phyloP scores from a whole-genome alignment of 495 filamentous ascomycete species.

The Massariosphaeria phaeospora region DNA sequence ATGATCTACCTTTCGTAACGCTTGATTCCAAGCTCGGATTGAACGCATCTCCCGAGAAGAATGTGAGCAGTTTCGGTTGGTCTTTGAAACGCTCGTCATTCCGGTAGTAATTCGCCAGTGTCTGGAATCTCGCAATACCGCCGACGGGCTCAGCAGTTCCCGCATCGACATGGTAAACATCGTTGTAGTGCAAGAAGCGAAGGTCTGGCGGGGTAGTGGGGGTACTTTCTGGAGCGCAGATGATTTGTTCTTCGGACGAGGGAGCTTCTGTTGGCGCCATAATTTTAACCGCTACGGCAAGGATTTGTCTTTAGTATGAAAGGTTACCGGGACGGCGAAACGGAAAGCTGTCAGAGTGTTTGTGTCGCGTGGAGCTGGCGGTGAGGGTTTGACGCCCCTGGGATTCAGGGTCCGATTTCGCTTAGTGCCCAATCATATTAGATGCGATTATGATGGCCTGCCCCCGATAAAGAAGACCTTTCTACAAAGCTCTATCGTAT shows the following conservation, averaged over 20 bases:
- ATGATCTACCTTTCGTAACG: constrained; percentile 65
- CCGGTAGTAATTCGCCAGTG: constrained; percentile 69
- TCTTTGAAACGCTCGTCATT: constrained; percentile 51
- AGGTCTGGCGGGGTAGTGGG: constrained; percentile 57
- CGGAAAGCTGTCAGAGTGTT: background rate
- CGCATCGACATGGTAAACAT: constrained; percentile 81
- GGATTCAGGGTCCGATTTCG: background rate
- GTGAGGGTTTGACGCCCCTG: constrained; percentile 5
- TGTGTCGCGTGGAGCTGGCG: constrained; percentile 1
- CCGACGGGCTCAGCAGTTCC: constrained; percentile 76
- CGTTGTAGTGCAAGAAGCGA: constrained; percentile 83
- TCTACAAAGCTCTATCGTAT: too few relatives aligned
- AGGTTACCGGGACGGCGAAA: too few relatives aligned
- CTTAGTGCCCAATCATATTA: background rate
- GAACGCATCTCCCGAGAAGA: constrained; percentile 90
- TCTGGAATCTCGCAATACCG: constrained; percentile 72
- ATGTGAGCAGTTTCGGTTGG: constrained; percentile 63
- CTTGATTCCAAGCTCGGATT: constrained; percentile 83
- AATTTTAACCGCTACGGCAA: too few relatives aligned
- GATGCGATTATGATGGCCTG: too few relatives aligned
- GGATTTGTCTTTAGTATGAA: too few relatives aligned
- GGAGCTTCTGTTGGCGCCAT: background rate
- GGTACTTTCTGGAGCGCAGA: constrained; percentile 16
- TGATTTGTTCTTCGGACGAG: constrained; percentile 15
- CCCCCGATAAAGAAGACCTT: too few relatives aligned